Evolutionary conservation across 139 green algal species (phyloP), one percentile per base, ranked within the genome.

Genomic region (Chlamydomonas schloesseri): DNA sequence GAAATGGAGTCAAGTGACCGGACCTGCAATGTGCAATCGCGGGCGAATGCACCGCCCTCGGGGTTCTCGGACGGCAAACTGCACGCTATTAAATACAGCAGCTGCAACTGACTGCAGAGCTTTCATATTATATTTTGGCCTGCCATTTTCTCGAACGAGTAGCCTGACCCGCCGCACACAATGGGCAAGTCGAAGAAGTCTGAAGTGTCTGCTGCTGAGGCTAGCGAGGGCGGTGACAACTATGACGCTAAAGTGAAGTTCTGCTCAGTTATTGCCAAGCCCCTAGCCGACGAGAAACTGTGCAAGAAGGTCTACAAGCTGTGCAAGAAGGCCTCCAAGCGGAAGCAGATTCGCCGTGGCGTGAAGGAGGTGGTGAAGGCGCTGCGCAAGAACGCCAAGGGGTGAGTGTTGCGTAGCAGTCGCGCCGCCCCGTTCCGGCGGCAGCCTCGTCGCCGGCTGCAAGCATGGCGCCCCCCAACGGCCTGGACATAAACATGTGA

Each of bases 281-380:
- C 97, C 0, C 89, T 99, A 37, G 97, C 96, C 37, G 94, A 98
- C 64, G 95, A 98, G 47, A 99, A 99, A 90, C 92, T 99, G 18
- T 92, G 85, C 72, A 99, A 99, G 83, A 98, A 98, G 89, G 93
- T 97, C 14, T 90, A 98, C 33, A 98, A 98, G 89, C 92, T 98
- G 31, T 94, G 92, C 31, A 99, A 98, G 91, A 98, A 97, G 86
- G 97, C 97, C 8, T 93, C 97, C 53, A 99, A 99, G 92, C 86
- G 92, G 8, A 99, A 99, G 93, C 94, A 98, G 74, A 94, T 99
- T 29, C 98, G 98, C 77, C 90, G 98, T 58, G 98, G 98, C 3
- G 98, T 99, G 0, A 99, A 99, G 91, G 98, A 99, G 91, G 98
- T 99, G 3, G 97, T 99, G 17, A 99, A 99, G 87, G 95, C 96